These are phyloP conservation scores for Euphorbia lathyris DNA, from an alignment of 345 rosid genomes.

Conservation along the genomic window DNA sequence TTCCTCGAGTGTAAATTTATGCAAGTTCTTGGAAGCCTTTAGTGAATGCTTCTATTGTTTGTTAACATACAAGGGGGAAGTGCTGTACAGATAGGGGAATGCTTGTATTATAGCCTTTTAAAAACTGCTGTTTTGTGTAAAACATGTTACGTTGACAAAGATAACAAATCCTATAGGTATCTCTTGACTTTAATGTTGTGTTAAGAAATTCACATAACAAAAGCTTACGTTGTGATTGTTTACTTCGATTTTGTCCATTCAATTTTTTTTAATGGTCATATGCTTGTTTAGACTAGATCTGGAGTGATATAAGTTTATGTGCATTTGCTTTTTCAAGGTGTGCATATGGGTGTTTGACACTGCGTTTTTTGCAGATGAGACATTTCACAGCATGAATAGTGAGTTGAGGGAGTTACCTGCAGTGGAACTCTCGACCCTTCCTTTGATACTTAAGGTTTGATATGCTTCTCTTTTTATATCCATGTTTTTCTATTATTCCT, in stretches of 20 bases:
- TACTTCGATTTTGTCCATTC: neutral
- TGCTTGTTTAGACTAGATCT: neutral
- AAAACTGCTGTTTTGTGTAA: neutral
- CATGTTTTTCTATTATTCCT: neutral
- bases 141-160: neutral
- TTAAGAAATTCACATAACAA: neutral
- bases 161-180: neutral
- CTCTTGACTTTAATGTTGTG: neutral
- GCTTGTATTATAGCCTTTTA: neutral
- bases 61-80: neutral
- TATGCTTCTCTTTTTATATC: slow-evolving; percentile 9
- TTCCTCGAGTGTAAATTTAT: neutral
- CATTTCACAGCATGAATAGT: slow-evolving; percentile 72
- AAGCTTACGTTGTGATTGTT: neutral
- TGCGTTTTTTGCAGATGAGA: slow-evolving; percentile 52
- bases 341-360: neutral
- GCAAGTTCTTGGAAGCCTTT: neutral
- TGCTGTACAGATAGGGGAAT: neutral
- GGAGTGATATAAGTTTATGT: neutral
- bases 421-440: slow-evolving; percentile 89
- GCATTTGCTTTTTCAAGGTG: neutral
- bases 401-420: slow-evolving; percentile 93
- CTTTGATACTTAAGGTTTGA: slow-evolving; percentile 73
- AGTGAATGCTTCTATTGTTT: neutral
- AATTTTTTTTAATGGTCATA: neutral